phyloP scores from a whole-genome alignment of 352 stramenopile species.

The Globisporangium okanoganense region DNA sequence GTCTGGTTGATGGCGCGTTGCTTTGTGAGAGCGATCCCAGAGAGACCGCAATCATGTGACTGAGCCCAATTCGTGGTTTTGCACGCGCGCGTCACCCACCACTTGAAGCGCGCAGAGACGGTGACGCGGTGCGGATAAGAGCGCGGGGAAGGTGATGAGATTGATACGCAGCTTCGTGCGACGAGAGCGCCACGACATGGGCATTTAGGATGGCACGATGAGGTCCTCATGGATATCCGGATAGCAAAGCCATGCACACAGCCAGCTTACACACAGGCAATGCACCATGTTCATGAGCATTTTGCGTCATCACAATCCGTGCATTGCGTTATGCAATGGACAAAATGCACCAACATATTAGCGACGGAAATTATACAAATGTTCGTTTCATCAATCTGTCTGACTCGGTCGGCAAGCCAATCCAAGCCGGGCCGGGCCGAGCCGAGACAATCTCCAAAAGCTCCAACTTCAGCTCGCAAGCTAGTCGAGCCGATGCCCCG shows the following conservation, averaged over 20 bases:
- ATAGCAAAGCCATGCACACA: neutral
- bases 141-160: neutral
- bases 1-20: conserved; percentile 8
- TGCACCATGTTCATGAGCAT: neutral
- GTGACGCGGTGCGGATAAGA: conserved; percentile 1
- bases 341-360: no score
- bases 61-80: conserved; percentile 10
- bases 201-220: neutral
- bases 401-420: neutral
- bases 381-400: neutral
- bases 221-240: neutral
- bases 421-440: neutral
- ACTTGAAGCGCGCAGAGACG: conserved; percentile 12
- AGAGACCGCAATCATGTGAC: neutral
- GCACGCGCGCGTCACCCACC: conserved; percentile 18
- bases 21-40: conserved; percentile 3
- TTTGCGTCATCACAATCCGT: neutral
- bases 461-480: neutral
- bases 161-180: neutral
- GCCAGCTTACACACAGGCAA: no score
- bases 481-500: neutral
- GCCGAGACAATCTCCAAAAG: no score
- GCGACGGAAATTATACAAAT: neutral
- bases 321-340: no score
- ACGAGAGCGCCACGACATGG: neutral